Evolutionary conservation across 805 yeast genomes (phyloP), one percentile per base, ranked within the genome.

Genomic region (Cyberlindnera bimundalis): DNA sequence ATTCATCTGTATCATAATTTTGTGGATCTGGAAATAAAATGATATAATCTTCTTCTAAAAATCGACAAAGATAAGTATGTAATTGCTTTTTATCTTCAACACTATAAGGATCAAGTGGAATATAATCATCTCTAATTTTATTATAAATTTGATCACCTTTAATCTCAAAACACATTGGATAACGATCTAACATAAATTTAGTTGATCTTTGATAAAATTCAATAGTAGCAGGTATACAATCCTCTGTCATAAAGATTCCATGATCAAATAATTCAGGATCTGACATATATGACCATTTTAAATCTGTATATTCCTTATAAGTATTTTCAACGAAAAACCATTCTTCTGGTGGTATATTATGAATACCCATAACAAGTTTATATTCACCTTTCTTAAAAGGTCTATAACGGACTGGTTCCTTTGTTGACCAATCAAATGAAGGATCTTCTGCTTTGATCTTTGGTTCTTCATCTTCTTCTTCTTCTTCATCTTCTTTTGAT

Each of bases 311-410:
- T 4, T 66, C 59, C 38, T 67, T 51, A 53, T 83, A 84, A 0
- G 83, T 74, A 32, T 78, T 62, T 43, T 85, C 93, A 4, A 85
- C 58, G 24, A 76, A 61, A 18, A 85, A 64, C 75, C 81, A 75
- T 29, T 81, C 81, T 30, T 71, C 68, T 2, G 78, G 58, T 26
- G 66, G 60, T 30, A 70, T 53, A 53, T 70, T 66, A 44, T 70
- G 65, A 37, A 81, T 68, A 1, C 81, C 84, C 82, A 84, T 74
- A 3, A 82, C 81, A 60, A 83, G 61, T 46, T 70, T 73, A 51
- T 81, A 79, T 34, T 66, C 73, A 13, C 77, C 81, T 33, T 74
- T 68, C 54, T 76, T 79, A 65, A 79, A 82, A 1, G 87, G 88
- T 35, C 78, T 62, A 48, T 69, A 76, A 16, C 65, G 65, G 33